Evolutionary conservation across 2,329 filamentous ascomycete genomes (phyloP), one percentile per base, ranked within the genome.

Genomic region (Cladosporium sp.): DNA sequence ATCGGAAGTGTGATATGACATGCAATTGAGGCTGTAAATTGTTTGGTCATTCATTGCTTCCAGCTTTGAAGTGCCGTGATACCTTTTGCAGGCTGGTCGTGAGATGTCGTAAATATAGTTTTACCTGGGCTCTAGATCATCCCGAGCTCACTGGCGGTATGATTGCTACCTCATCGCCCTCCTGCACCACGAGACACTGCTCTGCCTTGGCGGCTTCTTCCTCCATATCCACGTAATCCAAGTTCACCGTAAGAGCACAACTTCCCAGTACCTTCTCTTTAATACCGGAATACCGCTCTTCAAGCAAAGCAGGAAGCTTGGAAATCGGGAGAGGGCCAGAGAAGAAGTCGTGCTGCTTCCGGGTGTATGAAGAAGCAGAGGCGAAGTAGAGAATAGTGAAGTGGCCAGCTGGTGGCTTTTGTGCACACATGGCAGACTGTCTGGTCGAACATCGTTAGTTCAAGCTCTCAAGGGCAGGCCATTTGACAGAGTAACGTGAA

Each of bases 101-200:
- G n/a, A 4, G 13, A 38, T n/a, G 16, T 14, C n/a, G 42, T 22
- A 2, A 31, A 44, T 7, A 28, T 5, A 28, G 22, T 5, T 28
- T 7, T 5, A 28, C 22, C 22, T 28, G 22, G 7, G 22, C 22
- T 28, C 22, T 28, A 38, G n/a, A n/a, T 79, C 68, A 93, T 4
- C 89, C 89, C 35, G 89, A 90, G 74, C 89, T 95, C 59, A 95
- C 89, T 9, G 89, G 89, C 33, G 89, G 89, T 53, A 95, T 92
- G 34, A 95, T 86, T 40, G 86, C 89, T 52, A 95, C 87, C 72
- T 95, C 89, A 65, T 95, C 89, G 28, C 85, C 87, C 57, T 82
- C 81, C 48, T 82, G 71, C 53, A 95, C 86, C 52, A 81, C 66
- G 22, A 75, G 60, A 13, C 72, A 72, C 8, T 66, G 64, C 13